phyloP scores from a whole-genome alignment of 495 filamentous ascomycete species.

The Daldinia grandis region DNA sequence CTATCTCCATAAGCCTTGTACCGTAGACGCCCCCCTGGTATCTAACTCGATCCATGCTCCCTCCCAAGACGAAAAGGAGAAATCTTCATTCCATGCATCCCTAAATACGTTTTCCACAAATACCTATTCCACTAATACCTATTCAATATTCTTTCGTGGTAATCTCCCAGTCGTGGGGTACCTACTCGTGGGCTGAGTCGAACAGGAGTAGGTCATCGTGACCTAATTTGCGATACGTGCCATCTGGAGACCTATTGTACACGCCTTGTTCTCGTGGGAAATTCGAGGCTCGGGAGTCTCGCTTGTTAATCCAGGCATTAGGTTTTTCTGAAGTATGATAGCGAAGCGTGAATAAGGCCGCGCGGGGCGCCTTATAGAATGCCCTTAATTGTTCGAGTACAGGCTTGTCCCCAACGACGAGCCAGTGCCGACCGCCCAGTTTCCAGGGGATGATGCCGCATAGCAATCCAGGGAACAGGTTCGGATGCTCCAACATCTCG shows the following conservation, averaged over 20 bases:
- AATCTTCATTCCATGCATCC: not conserved
- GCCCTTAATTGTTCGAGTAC: constrained; percentile 1
- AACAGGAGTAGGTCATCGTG: not conserved
- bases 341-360: constrained; percentile 41
- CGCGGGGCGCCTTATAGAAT: constrained; percentile 41
- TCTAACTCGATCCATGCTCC: not conserved
- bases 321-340: constrained; percentile 27
- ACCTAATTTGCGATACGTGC: constrained; percentile 17
- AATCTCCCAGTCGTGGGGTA: not conserved
- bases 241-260: constrained; percentile 15
- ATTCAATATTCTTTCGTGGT: not conserved
- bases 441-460: constrained; percentile 73
- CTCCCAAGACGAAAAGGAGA: not conserved
- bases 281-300: constrained; percentile 23
- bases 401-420: constrained; percentile 32
- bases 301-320: constrained; percentile 35
- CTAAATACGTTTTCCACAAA: not conserved
- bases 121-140: not conserved
- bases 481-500: constrained; percentile 91
- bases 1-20: not conserved
- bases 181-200: not conserved
- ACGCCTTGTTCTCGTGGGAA: constrained; percentile 19
- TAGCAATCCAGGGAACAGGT: constrained; percentile 83
- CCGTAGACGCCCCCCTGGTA: not conserved
- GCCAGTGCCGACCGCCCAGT: constrained; percentile 57